Base-by-base conservation (phyloP, 805 yeast species). In the Candida boidinii region DNA sequence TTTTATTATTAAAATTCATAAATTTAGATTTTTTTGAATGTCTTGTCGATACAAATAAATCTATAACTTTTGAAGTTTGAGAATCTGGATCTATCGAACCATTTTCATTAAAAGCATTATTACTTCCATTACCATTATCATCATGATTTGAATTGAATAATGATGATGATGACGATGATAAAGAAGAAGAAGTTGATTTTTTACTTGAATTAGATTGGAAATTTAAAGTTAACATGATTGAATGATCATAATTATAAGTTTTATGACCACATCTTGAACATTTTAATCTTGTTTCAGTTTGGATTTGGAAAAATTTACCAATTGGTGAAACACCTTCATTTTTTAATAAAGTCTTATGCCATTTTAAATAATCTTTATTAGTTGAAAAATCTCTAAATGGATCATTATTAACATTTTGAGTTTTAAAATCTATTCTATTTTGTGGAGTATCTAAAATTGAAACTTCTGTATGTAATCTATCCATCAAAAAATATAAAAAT, bases 241-340 rank as follows among this genome's bases (percentile, higher is more conserved):
- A 47, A 24, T 53, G 48, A 24, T 54, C 60, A 48, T 72, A 82
- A 39, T 70, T 77, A 14, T 67, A 64, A 0, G 82, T 70, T 31
- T 67, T 64, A 50, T 63, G 66, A 1, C 80, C 77, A 60, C 94
- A 82, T 39, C 73, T 62, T 41, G 70, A 66, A 54, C 94, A 82
- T 23, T 60, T 62, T 35, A 82, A 56, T 34, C 69, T 66, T 39
- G 76, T 77, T 43, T 79, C 84, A 33, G 76, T 64, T 49, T 82
- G 87, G 7, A 88, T 88, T 52, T 79, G 85, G 49, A 80, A 80
- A 32, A 71, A 56, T 36, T 70, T 73, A 44, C 72, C 76, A 25
- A 82, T 66, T 12, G 84, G 83, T 3, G 86, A 78, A 10, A 70
- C 62, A 2, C 87, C 86, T 46, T 76, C 83, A 23, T 54, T 57